phyloP scores from a whole-genome alignment of 2,329 filamentous ascomycete species.

The Venturia asperata region DNA sequence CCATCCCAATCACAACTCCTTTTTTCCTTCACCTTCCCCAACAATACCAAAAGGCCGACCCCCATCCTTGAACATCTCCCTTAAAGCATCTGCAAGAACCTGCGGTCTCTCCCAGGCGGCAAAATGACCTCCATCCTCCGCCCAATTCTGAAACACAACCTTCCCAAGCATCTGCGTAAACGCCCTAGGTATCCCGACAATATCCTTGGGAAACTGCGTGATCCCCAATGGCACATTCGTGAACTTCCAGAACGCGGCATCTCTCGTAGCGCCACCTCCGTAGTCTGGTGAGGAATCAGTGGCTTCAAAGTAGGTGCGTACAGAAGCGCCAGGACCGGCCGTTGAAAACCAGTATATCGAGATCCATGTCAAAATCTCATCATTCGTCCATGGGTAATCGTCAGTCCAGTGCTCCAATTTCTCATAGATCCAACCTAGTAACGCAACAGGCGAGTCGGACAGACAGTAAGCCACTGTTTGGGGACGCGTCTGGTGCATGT shows the following conservation, averaged over 20 bases:
- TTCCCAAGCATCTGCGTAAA: conserved; percentile 53
- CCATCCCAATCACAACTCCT: not conserved
- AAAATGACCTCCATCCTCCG: conserved; percentile 53
- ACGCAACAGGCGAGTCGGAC: conserved; percentile 60
- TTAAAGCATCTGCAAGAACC: conserved; percentile 46
- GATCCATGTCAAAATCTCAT: conserved; percentile 70
- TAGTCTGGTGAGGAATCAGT: conserved; percentile 35
- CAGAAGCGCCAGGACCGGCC: conserved; percentile 60
- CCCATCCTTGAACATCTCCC: conserved; percentile 50
- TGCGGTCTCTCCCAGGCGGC: conserved; percentile 53
- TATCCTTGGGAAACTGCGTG: conserved; percentile 52
- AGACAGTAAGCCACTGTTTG: conserved; percentile 65
- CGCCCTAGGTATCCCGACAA: conserved; percentile 46
- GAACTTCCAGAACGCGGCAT: conserved; percentile 16
- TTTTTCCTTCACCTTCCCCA: conserved; percentile 13
- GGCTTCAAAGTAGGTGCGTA: conserved; percentile 66
- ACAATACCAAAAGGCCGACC: conserved; percentile 31
- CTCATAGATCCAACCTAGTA: conserved; percentile 61
- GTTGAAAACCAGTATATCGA: conserved; percentile 64
- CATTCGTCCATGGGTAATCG: conserved; percentile 63
- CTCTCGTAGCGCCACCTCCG: not conserved
- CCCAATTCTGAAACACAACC: conserved; percentile 50
- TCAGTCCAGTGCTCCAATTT: conserved; percentile 75
- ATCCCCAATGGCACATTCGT: conserved; percentile 42
- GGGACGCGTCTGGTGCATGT: conserved; percentile 59